Evolutionary conservation across 2,329 filamentous ascomycete genomes (phyloP), one percentile per base, ranked within the genome.

Genomic region (Colletotrichum sp.): DNA sequence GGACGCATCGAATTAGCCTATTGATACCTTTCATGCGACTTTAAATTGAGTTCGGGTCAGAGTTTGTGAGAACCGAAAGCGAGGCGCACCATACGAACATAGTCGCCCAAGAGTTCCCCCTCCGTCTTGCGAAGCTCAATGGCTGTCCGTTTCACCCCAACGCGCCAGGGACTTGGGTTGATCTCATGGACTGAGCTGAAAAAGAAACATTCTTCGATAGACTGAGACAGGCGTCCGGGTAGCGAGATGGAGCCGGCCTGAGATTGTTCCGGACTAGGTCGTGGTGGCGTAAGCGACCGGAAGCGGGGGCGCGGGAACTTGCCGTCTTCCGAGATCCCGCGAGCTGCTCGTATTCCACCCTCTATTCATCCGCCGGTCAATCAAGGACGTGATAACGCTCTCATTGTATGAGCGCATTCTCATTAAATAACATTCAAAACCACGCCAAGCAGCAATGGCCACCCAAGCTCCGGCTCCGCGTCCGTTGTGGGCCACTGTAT

Each of bases 1-100:
- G 43, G 3, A 21, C 5, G 18, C 18, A 48, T 7, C 38, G 43
- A 5, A 21, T 12, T 12, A 8, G 2, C 2, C 43, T 5, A 21
- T 7, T 48, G 0, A 3, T 13, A 48, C n/a, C 7, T 52, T 13
- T 0, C 0, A 2, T 52, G n/a, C 2, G 5, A 21, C 18, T 52
- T 21, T 52, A 3, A 21, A 13, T 4, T 52, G 43, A 52, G 43
- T 52, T 21, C 4, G 10, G 43, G 3, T 21, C n/a, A 52, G n/a
- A 21, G 43, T 21, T 24, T 24, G 13, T 21, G 30, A 61, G 32
- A 32, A 30, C 58, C 58, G 58, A 61, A 30, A 61, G 28, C 58
- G 58, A 61, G 58, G 18, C 4, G 18, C 18, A 32, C 28, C 0
- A 14, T n/a, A 8, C 9, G 14, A 24, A n/a, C n/a, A 24, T n/a